Percentiles rank a stretch among this genome's conserved stretches.
phyloP scores from a whole-genome alignment of 1,284 basidiomycete species.

The Cerioporus squamosus region DNA sequence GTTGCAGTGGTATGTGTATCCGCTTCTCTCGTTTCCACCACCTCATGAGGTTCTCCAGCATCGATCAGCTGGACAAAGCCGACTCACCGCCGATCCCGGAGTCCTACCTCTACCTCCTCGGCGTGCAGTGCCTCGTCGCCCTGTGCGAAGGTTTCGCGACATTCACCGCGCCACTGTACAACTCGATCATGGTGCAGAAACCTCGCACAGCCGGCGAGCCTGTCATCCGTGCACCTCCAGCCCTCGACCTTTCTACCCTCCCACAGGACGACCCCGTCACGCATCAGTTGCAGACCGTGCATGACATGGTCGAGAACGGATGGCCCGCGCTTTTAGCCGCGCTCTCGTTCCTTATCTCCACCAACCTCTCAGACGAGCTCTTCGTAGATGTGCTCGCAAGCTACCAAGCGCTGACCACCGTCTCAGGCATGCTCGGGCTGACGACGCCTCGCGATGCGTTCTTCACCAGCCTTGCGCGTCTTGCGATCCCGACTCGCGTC shows the following conservation, averaged over 20 bases:
- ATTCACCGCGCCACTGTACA: constrained; percentile 74
- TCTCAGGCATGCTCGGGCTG: constrained; percentile 87
- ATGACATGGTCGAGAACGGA: constrained; percentile 81
- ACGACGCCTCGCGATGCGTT: constrained; percentile 92
- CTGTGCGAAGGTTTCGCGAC: constrained; percentile 88
- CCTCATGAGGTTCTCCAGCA: constrained; percentile 50
- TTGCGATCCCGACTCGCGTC: constrained; percentile 87
- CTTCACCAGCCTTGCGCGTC: constrained; percentile 84
- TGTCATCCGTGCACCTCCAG: constrained; percentile 71
- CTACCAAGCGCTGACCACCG: constrained; percentile 85
- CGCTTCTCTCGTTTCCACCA: neutral
- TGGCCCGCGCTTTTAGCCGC: constrained; percentile 93
- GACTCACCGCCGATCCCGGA: constrained; percentile 94
- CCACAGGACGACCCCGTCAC: constrained; percentile 60
- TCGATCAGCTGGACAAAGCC: constrained; percentile 95
- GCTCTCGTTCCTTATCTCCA: constrained; percentile 86
- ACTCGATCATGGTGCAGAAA: constrained; percentile 64
- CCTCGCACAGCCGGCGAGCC: constrained; percentile 70
- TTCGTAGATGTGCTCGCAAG: constrained; percentile 85
- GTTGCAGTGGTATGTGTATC: constrained; percentile 71
- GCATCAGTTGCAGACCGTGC: constrained; percentile 61
- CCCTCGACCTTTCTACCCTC: constrained; percentile 67
- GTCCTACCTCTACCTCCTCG: constrained; percentile 90
- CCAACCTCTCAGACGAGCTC: constrained; percentile 86
- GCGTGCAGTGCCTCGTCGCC: constrained; percentile 86